phyloP scores from a whole-genome alignment of 2,329 filamentous ascomycete genomes.

The Alternaria arborescens region DNA sequence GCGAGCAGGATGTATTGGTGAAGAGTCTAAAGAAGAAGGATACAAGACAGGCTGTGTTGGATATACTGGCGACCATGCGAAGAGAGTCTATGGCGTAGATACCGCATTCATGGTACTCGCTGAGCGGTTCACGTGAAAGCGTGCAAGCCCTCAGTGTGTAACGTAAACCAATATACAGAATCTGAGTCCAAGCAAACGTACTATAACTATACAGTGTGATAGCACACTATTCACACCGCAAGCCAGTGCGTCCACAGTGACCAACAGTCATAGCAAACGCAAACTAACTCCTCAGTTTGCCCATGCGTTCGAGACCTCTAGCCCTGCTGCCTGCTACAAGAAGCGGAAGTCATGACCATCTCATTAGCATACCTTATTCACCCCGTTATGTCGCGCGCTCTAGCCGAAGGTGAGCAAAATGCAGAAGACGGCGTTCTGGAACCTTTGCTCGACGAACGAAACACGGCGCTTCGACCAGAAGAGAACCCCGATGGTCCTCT shows the following conservation, averaged over 20 bases:
- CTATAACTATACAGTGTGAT: not conserved
- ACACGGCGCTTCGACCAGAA: not conserved
- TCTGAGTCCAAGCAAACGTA: not conserved
- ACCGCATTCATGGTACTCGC: not conserved
- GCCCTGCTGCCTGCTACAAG: not conserved
- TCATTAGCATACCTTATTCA: not conserved
- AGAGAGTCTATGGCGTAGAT: conserved; percentile 37
- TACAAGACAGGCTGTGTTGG: conserved; percentile 53
- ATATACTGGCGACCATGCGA: conserved; percentile 51
- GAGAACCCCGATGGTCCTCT: not conserved
- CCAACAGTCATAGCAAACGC: not conserved
- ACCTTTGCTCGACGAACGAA: not conserved
- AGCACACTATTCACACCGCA: not conserved
- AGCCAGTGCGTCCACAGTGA: not conserved
- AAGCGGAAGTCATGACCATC: not conserved
- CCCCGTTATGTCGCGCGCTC: not conserved
- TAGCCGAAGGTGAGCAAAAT: not conserved
- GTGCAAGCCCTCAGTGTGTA: too few relatives aligned
- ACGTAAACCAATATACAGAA: not conserved
- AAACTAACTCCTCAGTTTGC: not conserved
- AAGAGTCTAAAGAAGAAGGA: conserved; percentile 56
- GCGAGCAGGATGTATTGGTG: conserved; percentile 63
- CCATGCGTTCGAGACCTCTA: not conserved
- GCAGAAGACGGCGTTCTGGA: not conserved
- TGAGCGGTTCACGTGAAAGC: not conserved